Evolutionary conservation across 768 basidiomycete genomes (phyloP).

Genomic region (Rhizopogon salebrosus): DNA sequence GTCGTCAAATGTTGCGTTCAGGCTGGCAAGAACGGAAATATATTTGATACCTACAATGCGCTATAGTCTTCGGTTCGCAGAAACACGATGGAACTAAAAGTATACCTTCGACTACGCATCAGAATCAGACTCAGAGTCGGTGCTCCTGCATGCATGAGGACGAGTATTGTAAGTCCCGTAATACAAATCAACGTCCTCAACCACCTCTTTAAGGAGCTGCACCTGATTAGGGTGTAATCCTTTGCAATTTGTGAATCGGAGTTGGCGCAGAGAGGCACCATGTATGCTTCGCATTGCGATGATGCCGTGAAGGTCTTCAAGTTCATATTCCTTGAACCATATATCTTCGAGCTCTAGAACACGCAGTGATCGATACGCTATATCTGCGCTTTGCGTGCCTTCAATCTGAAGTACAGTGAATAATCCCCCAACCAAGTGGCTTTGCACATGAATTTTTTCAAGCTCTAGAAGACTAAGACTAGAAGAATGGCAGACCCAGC

Average conservation of each 20-base stretch:
- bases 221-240: not conserved
- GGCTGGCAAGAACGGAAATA: too few species aligned
- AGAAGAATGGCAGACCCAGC: not conserved
- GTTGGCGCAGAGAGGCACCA: not conserved
- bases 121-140: too few species aligned
- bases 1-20: too few species aligned
- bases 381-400: not conserved
- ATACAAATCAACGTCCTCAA: not conserved
- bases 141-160: too few species aligned
- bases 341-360: not conserved
- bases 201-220: not conserved
- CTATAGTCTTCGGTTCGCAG: too few species aligned
- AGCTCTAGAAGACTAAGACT: too few species aligned
- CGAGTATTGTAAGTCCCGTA: too few species aligned
- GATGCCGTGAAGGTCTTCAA: not conserved
- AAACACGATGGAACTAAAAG: too few species aligned
- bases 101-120: too few species aligned
- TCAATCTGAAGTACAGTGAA: not conserved
- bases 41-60: too few species aligned
- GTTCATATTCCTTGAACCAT: not conserved
- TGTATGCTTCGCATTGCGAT: not conserved
- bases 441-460: not conserved
- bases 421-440: not conserved
- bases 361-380: not conserved
- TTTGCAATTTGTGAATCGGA: not conserved